phyloP scores from a whole-genome alignment of 2,329 filamentous ascomycete genomes.

The Chaetomium sp. region DNA sequence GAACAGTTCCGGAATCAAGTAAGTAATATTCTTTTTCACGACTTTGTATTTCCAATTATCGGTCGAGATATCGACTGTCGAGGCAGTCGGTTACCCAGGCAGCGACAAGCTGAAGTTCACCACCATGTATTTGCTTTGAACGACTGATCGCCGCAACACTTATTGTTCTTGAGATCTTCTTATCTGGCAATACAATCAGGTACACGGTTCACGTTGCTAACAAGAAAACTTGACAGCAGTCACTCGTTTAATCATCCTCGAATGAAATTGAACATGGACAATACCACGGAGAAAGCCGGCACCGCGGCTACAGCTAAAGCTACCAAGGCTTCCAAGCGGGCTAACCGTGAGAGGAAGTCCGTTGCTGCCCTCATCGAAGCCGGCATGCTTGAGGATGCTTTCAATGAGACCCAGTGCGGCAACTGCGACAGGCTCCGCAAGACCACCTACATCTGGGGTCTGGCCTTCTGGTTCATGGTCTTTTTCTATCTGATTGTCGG shows the following conservation, averaged over 20 bases:
- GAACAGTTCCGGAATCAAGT: constrained; percentile 7
- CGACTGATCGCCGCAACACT: not conserved
- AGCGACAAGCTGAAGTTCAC: not conserved
- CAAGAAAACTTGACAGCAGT: not conserved
- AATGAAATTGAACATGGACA: not conserved
- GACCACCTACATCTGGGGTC: not conserved
- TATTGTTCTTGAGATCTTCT: not conserved
- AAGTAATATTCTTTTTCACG: constrained; percentile 10
- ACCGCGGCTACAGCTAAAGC: not conserved
- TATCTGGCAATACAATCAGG: not conserved
- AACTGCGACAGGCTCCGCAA: not conserved
- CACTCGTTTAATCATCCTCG: not conserved
- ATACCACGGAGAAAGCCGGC: not conserved
- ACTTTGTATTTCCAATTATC: not conserved
- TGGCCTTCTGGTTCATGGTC: not conserved
- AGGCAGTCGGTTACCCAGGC: not conserved
- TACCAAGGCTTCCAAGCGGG: not conserved
- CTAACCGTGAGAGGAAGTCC: not conserved
- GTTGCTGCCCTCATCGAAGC: not conserved
- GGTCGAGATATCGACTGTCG: not conserved
- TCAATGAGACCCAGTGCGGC: not conserved
- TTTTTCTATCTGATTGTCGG: not conserved
- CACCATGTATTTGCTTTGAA: not conserved
- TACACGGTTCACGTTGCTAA: constrained; percentile 5
- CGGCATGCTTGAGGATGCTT: not conserved